Evolutionary conservation across 2,329 filamentous ascomycete genomes (phyloP).

Genomic region (Penicillium sp.): DNA sequence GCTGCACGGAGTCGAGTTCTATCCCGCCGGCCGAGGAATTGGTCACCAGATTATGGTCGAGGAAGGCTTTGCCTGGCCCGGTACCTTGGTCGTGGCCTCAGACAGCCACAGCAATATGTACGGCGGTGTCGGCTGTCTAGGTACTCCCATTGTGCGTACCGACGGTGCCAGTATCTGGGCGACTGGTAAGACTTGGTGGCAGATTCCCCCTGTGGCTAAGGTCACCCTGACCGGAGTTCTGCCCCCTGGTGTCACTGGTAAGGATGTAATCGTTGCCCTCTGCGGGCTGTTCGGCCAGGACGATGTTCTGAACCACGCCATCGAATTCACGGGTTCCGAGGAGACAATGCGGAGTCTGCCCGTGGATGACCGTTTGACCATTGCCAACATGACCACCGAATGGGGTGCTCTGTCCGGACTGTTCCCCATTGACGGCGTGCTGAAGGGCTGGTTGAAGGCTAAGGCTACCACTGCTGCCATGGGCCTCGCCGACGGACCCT

Average conservation of each 20-base stretch:
- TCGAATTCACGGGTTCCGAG: conserved; percentile 82
- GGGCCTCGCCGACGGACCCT: conserved; percentile 50
- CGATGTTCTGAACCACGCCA: conserved; percentile 85
- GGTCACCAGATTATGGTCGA: conserved; percentile 79
- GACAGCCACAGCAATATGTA: conserved; percentile 76
- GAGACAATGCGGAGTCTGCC: conserved; percentile 71
- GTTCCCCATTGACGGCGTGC: conserved; percentile 75
- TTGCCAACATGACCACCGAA: conserved; percentile 76
- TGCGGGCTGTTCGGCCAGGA: conserved; percentile 83
- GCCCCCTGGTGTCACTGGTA: conserved; percentile 79
- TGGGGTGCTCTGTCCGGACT: conserved; percentile 72
- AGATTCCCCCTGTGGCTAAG: conserved; percentile 79
- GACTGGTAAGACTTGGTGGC: conserved; percentile 81
- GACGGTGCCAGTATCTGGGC: conserved; percentile 86
- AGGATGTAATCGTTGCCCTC: conserved; percentile 89
- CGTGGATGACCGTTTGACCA: conserved; percentile 69
- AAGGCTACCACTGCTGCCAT: conserved; percentile 74
- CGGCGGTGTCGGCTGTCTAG: conserved; percentile 72
- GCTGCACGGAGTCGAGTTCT: conserved; percentile 74
- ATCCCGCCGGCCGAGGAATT: conserved; percentile 74
- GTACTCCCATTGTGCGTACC: conserved; percentile 79
- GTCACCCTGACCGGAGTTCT: conserved; percentile 74
- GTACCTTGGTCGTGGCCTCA: conserved; percentile 75
- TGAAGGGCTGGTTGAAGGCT: conserved; percentile 70
- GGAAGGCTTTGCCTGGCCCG: conserved; percentile 80